Evolutionary conservation across 2,329 filamentous ascomycete genomes (phyloP), one percentile per base, ranked within the genome.

Genomic region (Aspergillus brunneoviolaceus): DNA sequence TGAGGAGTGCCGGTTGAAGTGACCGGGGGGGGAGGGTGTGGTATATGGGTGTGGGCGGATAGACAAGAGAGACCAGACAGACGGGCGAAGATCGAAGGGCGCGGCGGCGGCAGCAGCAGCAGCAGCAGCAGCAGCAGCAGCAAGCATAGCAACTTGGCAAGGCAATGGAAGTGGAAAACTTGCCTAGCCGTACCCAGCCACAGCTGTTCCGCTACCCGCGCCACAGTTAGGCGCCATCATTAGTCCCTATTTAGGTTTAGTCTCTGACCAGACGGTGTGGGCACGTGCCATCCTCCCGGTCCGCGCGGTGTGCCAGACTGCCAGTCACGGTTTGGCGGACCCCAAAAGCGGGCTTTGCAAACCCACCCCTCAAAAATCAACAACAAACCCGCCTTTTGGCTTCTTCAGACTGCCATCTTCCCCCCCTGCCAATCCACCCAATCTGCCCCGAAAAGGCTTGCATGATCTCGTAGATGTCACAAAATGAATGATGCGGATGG

Each of bases 161-260:
- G 27, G 27, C 27, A 19, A 1, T 19, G 19, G 19, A 19, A 19
- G 19, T 19, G 19, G 19, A 29, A 29, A 7, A 29, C 27, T 29
- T 29, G 14, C 33, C 11, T 35, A 35, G 14, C 33, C 33, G 12
- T 31, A 16, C 27, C 39, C 39, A 61, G 62, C 62, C 62, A 61
- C 57, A 59, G 19, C 31, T 33, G 33, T 16, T 45, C 39, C 19
- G 6, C 3, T 19, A 19, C 16, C 39, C n/a, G 39, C 39, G 39
- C 39, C 39, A 45, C 39, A 45, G n/a, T 19, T 7, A 45, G 33
- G 12, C 53, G 62, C 62, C 62, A 64, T 60, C 49, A 25, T 45
- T 63, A 63, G 53, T 4, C 4, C 51, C 42, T n/a, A 4, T 51
- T 50, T 42, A 16, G 59, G 61, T 16, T 29, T 65, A 65, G 61